Evolutionary conservation across 192 early-diverging fungal genomes (phyloP).

Genomic region (Coemansia sp.): DNA sequence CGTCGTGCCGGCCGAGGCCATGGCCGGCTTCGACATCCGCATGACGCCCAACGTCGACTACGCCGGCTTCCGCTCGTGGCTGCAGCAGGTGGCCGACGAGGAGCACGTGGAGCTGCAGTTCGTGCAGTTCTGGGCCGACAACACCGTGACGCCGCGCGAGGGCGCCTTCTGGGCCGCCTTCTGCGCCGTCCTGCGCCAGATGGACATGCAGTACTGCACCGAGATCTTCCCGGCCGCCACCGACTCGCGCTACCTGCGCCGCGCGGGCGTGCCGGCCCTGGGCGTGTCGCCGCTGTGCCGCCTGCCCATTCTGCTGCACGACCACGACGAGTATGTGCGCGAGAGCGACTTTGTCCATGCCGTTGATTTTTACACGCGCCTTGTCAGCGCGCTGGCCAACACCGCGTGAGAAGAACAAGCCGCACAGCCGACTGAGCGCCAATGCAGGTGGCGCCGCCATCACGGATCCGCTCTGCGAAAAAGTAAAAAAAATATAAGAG

Average conservation of each 20-base stretch:
- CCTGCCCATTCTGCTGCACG: conserved; percentile 76
- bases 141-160: conserved; percentile 46
- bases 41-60: conserved; percentile 69
- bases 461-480: neutral
- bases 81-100: conserved; percentile 25
- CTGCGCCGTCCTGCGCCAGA: conserved; percentile 54
- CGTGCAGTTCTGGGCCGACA: conserved; percentile 62
- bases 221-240: conserved; percentile 87
- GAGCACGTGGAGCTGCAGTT: conserved; percentile 62
- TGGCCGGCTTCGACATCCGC: conserved; percentile 72
- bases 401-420: no score
- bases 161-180: conserved; percentile 72
- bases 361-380: conserved; percentile 67
- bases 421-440: no score
- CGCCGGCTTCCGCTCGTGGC: conserved; percentile 53
- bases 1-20: conserved; percentile 72
- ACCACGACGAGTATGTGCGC: conserved; percentile 83
- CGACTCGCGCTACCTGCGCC: conserved; percentile 75
- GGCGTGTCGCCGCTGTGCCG: conserved; percentile 82
- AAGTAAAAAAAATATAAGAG: neutral
- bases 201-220: conserved; percentile 56
- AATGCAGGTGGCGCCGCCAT: neutral
- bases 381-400: conserved; percentile 60
- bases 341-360: conserved; percentile 71
- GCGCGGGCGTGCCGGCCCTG: conserved; percentile 71